Evolutionary conservation across 2,329 filamentous ascomycete genomes (phyloP), one percentile per base, ranked within the genome.

Genomic region (Fusarium xylarioides): DNA sequence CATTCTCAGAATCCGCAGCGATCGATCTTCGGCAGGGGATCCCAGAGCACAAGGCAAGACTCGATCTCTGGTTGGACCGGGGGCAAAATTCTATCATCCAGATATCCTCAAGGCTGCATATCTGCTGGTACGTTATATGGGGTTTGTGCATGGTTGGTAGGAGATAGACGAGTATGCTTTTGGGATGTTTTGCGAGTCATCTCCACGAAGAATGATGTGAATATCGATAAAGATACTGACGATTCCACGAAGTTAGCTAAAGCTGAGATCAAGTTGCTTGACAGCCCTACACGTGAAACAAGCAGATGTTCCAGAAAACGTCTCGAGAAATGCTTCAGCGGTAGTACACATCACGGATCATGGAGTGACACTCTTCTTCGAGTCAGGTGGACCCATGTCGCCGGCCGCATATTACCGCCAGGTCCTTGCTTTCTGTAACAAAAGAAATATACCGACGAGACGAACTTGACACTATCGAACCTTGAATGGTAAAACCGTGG

Each of bases 1-100:
- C 70, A 72, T 71, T 47, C 62, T 69, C 11, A 19, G 74, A 71
- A 73, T 71, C 71, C 69, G 74, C 67, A 76, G 32, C 43, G 64
- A 76, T 76, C 53, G 65, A 77, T 77, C 63, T 50, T 65, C 37
- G 47, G 23, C 37, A 43, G 54, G 61, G 73, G 38, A 50, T 73
- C 65, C 65, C 23, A 8, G 58, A 28, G 43, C n/a, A 47, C 19
- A 8, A 63, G 47, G n/a, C 37, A 43, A 59, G 55, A 63, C 49
- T 35, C 35, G 35, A 58, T 63, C 44, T 65, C 32, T 73, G 66
- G 54, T 55, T 72, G 64, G 54, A 28, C 52, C 34, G 15, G 26
- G 42, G 16, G 43, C 15, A 6, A 18, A 16, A 32, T 11, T 53
- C 6, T 49, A 35, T 14, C 40, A 37, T 61, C n/a, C 26, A 58